Base-by-base conservation (phyloP, 768 basidiomycete species). In the Favolaschia claudopus region DNA sequence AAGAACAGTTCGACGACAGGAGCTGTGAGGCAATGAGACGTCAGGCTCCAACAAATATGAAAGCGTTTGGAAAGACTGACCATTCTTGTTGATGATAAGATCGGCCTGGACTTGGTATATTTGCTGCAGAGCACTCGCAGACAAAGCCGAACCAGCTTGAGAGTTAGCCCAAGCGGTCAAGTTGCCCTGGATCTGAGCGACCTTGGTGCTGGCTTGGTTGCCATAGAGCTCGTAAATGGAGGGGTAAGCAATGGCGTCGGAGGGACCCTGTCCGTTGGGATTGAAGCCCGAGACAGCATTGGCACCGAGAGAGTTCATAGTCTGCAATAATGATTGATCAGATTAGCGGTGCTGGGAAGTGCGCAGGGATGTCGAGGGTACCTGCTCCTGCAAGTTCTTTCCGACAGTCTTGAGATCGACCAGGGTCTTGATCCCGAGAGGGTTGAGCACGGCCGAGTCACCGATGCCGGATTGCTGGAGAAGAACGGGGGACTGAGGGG, bases 391-490 rank as follows among this genome's bases (percentile, higher is more conserved):
- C 25, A 87, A 76, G 67, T 87, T 86, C 69, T 76, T 78, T 7
- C 85, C 85, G 5, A 86, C 84, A 5, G 77, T 79, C 60, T 77
- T 77, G 27, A 85, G 71, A 53, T 83, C 70, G 36, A 85, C 70
- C n/a, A 74, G 69, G 5, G 80, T 77, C 13, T 63, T 68, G 66
- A 88, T 84, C 0, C 80, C 83, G 20, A 86, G 73, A 2, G 78
- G 72, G 1, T 64, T 65, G 1, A 87, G 79, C 20, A 82, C 40
- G 10, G 68, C 67, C 0, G 81, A 70, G 66, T 85, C 83, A 2
- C 85, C 86, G 54, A 87, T 81, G 0, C 85, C 86, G 13, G 85
- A 86, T 1, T 84, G 77, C 66, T 85, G 83, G 14, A 84, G 75
- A 10, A 84, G 72, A 2, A 74, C 74, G 5, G 83, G 83, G 0